These are phyloP conservation scores for Boletus rubropictus DNA, from an alignment of 768 basidiomycete genomes.

Conservation along the genomic window DNA sequence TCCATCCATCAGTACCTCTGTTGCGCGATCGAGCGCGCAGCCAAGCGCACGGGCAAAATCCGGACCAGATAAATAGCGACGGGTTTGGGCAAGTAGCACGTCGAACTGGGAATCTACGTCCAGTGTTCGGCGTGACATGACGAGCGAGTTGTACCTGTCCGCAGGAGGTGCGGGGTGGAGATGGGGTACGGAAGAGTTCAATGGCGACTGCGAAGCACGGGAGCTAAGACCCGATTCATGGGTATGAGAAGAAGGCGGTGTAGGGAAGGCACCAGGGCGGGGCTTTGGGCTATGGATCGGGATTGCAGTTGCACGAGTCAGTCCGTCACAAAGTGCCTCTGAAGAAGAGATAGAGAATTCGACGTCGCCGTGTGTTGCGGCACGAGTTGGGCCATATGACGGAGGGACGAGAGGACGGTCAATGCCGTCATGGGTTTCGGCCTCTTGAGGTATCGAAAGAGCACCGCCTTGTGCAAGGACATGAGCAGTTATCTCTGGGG, in stretches of 20 bases:
- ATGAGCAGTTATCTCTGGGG: constrained; percentile 62
- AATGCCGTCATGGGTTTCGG: background rate
- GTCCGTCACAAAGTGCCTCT: constrained; percentile 1
- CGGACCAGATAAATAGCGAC: constrained; percentile 51
- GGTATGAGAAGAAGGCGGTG: constrained; percentile 14
- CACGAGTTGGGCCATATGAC: background rate
- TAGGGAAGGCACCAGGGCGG: constrained; percentile 15
- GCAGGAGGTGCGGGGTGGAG: background rate
- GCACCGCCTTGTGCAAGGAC: constrained; percentile 63
- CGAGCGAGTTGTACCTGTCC: background rate
- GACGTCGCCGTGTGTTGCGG: background rate
- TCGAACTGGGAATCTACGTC: constrained; percentile 41
- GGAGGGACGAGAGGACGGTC: background rate
- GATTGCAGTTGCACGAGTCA: constrained; percentile 14
- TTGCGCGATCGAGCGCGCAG: constrained; percentile 65
- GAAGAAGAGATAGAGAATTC: background rate
- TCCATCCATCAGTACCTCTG: constrained; percentile 55
- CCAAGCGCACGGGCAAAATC: constrained; percentile 71
- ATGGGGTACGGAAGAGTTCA: constrained; percentile 21
- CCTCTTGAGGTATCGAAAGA: constrained; percentile 7
- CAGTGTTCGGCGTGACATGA: constrained; percentile 4
- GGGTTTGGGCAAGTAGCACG: constrained; percentile 65
- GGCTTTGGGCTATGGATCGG: constrained; percentile 12
- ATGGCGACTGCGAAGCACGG: constrained; percentile 24
- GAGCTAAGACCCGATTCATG: constrained; percentile 19